Percentiles rank a stretch among this genome's conserved stretches.
Conservation (phyloP, 177 flowering plant species). For the Vitis hybrid region DNA sequence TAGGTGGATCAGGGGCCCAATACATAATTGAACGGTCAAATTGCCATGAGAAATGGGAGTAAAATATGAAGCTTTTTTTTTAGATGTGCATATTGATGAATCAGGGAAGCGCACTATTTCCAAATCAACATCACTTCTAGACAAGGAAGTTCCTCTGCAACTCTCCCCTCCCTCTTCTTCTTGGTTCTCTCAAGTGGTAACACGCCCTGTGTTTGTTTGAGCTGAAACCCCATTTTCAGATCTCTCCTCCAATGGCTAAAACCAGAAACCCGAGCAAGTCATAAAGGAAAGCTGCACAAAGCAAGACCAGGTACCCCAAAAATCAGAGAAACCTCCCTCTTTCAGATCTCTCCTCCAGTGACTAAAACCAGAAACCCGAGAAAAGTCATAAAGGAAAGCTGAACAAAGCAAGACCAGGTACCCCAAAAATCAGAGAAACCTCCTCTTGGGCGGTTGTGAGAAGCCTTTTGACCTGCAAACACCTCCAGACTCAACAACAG, state of each 20-base stretch:
- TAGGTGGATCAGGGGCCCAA: background rate
- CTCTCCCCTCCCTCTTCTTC: constrained; percentile 6
- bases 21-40: constrained; percentile 4
- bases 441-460: constrained; percentile 66
- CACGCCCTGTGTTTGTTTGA: background rate
- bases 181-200: background rate
- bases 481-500: constrained; percentile 27
- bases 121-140: background rate
- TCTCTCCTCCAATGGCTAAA: too few relatives aligned
- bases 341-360: constrained; percentile 34
- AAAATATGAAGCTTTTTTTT: too few relatives aligned
- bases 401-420: constrained; percentile 27
- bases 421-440: constrained; percentile 36
- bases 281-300: too few relatives aligned
- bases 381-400: constrained; percentile 36
- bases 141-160: constrained; percentile 5
- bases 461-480: constrained; percentile 59
- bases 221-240: background rate
- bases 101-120: background rate
- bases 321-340: too few relatives aligned
- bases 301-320: too few relatives aligned
- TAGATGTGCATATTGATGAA: too few relatives aligned
- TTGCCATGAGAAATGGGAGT: background rate
- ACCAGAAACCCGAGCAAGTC: too few relatives aligned
- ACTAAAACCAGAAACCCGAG: constrained; percentile 41